Base-by-base conservation (phyloP, 495 filamentous ascomycete species). In the Neurospora sp. region DNA sequence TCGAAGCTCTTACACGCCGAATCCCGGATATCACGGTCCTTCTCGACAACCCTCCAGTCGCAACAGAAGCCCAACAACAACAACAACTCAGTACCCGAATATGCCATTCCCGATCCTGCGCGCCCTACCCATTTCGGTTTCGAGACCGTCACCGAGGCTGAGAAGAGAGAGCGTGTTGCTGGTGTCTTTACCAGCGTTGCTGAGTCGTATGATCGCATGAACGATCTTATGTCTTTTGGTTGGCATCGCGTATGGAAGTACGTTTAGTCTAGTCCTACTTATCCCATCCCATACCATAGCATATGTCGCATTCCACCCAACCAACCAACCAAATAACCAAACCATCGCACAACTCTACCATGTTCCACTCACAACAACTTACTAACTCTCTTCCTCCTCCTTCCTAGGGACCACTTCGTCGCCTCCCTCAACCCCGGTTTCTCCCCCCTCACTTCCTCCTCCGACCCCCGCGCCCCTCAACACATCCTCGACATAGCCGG, bases 151-250 rank as follows among this genome's bases (percentile, higher is more conserved):
- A 89, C 93, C 53, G 92, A 95, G 74, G 85, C 90, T 11, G 86
- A 94, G 78, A 99, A 99, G 83, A 79, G 77, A 39, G 79, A 84
- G 76, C 79, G 78, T 22, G 96, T 98, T 31, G 91, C 89, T 76
- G 88, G 88, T 53, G 96, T 99, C 74, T 99, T 98, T 86, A 96
- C 94, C 82, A 97, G 93, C 79, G 95, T 99, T 69, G 95, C 96
- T 76, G 88, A 93, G 69, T 93, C 90, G 38, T 90, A 96, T 85
- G 94, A 98, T 81, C 89, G 89, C 75, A 99, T 99, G 96, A 99
- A 99, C 87, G 96, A 99, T 82, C 88, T 98, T 69, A 98, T 99
- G 96, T 98, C 94, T 53, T 89, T 98, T 37, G 94, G 94, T 42
- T 94, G 97, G 84, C 96, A 99, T 83, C 92, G 96, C 18, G 85